These are phyloP conservation scores for Irpex sp. DNA, from an alignment of 1,284 basidiomycete genomes.

Conservation along the genomic window DNA sequence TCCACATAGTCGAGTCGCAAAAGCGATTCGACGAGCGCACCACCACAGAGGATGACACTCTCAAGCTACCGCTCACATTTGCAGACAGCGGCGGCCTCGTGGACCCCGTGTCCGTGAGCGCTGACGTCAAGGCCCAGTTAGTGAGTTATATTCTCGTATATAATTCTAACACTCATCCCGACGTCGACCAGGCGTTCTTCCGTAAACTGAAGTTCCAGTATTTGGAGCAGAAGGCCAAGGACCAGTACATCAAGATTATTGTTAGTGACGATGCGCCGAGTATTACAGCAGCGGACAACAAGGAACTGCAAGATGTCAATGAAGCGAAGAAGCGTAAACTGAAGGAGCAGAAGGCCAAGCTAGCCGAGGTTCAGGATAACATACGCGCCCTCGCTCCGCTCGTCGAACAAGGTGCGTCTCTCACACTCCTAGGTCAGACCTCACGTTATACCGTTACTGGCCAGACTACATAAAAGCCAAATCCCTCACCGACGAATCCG, in stretches of 20 bases:
- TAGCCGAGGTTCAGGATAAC: conserved; percentile 59
- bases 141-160: conserved; percentile 27
- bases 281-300: conserved; percentile 73
- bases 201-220: conserved; percentile 85
- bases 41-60: conserved; percentile 13
- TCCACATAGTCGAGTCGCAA: conserved; percentile 22
- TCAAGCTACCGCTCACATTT: conserved; percentile 14
- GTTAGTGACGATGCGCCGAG: conserved; percentile 78
- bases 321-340: conserved; percentile 66
- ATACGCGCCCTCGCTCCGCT: conserved; percentile 58
- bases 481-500: conserved; percentile 49
- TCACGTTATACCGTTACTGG: background rate
- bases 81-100: conserved; percentile 22
- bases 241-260: conserved; percentile 80
- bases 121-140: conserved; percentile 45
- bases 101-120: conserved; percentile 44
- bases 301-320: conserved; percentile 56
- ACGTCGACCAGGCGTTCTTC: conserved; percentile 55
- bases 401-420: conserved; percentile 57
- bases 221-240: conserved; percentile 83
- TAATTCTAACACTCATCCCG: conserved; percentile 3
- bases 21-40: conserved; percentile 20
- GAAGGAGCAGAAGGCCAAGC: conserved; percentile 57
- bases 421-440: background rate
- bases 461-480: conserved; percentile 60